Evolutionary conservation across 805 yeast genomes (phyloP), one percentile per base, ranked within the genome.

Genomic region (Metschnikowia dekortorum): DNA sequence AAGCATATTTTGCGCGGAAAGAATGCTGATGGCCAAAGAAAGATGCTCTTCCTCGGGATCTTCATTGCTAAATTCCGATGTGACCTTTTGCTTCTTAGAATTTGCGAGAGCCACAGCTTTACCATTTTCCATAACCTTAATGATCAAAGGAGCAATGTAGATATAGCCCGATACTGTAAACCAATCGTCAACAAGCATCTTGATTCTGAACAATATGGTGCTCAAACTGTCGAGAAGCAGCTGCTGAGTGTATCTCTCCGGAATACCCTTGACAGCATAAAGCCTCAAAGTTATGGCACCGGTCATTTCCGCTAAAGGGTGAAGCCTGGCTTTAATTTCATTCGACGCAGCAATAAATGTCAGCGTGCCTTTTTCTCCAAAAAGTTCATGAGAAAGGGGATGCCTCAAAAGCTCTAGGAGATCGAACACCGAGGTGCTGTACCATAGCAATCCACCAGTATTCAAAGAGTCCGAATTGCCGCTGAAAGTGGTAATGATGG

Each of bases 21-120:
- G 73, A 38, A 90, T 82, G 60, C 88, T 95, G 58, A 91, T 67
- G 0, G 92, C 86, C 50, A 92, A 70, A 45, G 87, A 66, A 45
- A 90, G 71, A 59, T 88, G 92, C 63, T 90, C 97, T 65, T 91
- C 97, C 62, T 87, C 90, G n/a, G 83, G 83, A 57, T 84, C 89
- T 64, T 88, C 96, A 49, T 89, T 92, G 31, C 79, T 79, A 63
- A 84, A 87, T 59, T 88, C 95, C 2, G 84, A 72, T 31, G 83
- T 84, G 1, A 76, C 71, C 6, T 67, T 69, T 45, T 66, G 63
- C 60, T 81, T 83, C 41, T 73, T 74, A 2, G 83, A 72, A 58
- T 79, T 80, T 54, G 72, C 77, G 47, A 79, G 59, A 1, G 86
- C 79, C 39, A 76, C 79, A 1, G 61, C 67, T 50, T 82, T 84